Percentiles rank a stretch among this genome's conserved stretches.
phyloP scores from a whole-genome alignment of 2,329 filamentous ascomycete species.

The Hymenoscyphus albidus region DNA sequence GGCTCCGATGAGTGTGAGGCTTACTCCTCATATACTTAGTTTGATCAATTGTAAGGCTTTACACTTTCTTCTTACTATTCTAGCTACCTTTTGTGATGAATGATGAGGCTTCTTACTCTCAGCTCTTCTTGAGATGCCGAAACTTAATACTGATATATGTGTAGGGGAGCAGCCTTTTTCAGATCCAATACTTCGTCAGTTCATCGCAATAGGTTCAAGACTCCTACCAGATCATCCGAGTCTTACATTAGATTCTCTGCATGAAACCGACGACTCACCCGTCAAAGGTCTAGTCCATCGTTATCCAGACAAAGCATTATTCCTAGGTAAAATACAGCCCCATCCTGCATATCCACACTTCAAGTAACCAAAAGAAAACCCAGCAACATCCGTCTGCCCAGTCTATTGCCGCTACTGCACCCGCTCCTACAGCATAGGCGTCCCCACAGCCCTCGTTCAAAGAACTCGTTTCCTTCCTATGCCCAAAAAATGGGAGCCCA shows the following conservation, averaged over 20 bases:
- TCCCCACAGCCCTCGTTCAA: neutral
- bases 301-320: neutral
- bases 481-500: neutral
- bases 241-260: neutral
- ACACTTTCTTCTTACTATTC: neutral
- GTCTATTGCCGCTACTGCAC: conserved; percentile 4
- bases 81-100: no score
- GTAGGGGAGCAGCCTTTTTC: neutral
- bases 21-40: neutral
- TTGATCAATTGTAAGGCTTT: neutral
- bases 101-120: no score
- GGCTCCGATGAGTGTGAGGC: neutral
- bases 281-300: neutral
- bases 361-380: neutral
- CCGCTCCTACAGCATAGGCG: neutral
- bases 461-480: neutral
- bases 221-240: neutral
- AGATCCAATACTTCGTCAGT: neutral
- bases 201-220: neutral
- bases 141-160: neutral
- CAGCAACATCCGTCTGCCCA: conserved; percentile 3
- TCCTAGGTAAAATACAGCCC: neutral
- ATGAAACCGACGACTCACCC: neutral
- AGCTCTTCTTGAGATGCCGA: no score
- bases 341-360: neutral